Evolutionary conservation across 129 eudicot genomes (phyloP).

Genomic region (Silybum marianum): DNA sequence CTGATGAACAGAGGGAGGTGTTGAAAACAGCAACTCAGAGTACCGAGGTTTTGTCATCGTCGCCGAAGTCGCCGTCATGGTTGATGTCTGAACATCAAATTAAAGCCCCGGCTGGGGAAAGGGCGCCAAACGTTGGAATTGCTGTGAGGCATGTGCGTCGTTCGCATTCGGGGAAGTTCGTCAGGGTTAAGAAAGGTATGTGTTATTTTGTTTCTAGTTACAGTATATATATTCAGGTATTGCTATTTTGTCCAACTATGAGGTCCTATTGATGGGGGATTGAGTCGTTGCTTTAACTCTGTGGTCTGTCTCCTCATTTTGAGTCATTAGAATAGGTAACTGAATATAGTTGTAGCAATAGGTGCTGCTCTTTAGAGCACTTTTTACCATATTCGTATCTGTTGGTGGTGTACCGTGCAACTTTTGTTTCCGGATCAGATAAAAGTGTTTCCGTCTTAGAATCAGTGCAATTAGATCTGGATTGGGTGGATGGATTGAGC

Average conservation of each 20-base stretch:
- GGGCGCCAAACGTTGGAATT: conserved; percentile 51
- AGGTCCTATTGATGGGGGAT: not conserved
- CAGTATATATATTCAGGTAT: not conserved
- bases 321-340: not conserved
- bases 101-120: conserved; percentile 66
- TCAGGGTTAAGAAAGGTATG: conserved; percentile 71
- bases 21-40: conserved; percentile 59
- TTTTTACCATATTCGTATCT: conserved; percentile 12
- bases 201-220: not conserved
- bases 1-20: conserved; percentile 79
- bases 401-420: not conserved
- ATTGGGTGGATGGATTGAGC: not conserved
- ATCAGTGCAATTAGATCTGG: conserved; percentile 2
- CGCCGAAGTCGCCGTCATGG: conserved; percentile 60
- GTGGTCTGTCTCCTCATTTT: not conserved
- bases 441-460: not conserved
- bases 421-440: not conserved
- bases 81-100: conserved; percentile 48
- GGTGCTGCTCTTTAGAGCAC: not conserved
- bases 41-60: conserved; percentile 59
- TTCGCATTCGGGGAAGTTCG: conserved; percentile 63
- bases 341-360: not conserved
- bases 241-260: conserved; percentile 3
- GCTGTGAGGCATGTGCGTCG: conserved; percentile 74
- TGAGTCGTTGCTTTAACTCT: not conserved